phyloP scores from a whole-genome alignment of 345 rosid genomes.

The Linum trigynum region DNA sequence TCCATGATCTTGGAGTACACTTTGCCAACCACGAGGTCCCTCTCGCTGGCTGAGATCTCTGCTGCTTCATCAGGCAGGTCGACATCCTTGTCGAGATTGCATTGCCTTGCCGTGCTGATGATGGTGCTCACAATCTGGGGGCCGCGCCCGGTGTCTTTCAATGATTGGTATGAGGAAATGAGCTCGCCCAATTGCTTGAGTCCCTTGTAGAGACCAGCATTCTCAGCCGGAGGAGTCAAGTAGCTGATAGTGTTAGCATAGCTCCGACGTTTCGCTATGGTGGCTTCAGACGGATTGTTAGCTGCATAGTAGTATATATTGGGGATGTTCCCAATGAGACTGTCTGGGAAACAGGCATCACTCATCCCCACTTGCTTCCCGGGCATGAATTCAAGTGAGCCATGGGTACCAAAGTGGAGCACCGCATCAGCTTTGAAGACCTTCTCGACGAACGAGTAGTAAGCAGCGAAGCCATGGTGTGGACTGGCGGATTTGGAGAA shows the following conservation, averaged over 20 bases:
- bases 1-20: constrained; percentile 99
- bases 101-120: constrained; percentile 86
- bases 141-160: constrained; percentile 89
- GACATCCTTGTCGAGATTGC: constrained; percentile 96
- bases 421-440: constrained; percentile 93
- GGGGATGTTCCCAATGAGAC: constrained; percentile 95
- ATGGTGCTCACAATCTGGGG: constrained; percentile 89
- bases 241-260: constrained; percentile 96
- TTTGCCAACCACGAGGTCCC: constrained; percentile 88
- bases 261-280: constrained; percentile 94
- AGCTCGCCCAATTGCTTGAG: constrained; percentile 95
- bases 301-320: constrained; percentile 95
- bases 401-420: constrained; percentile 98
- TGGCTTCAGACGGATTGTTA: constrained; percentile 95
- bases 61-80: constrained; percentile 73
- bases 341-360: constrained; percentile 85
- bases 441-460: constrained; percentile 89
- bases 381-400: constrained; percentile 97
- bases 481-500: constrained; percentile 98
- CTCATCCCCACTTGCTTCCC: constrained; percentile 99
- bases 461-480: constrained; percentile 97
- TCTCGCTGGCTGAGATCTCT: constrained; percentile 59
- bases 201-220: constrained; percentile 98
- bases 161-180: constrained; percentile 90
- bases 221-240: constrained; percentile 98